Evolutionary conservation across 2,329 filamentous ascomycete genomes (phyloP), one percentile per base, ranked within the genome.

Genomic region (Epichloe baconii): DNA sequence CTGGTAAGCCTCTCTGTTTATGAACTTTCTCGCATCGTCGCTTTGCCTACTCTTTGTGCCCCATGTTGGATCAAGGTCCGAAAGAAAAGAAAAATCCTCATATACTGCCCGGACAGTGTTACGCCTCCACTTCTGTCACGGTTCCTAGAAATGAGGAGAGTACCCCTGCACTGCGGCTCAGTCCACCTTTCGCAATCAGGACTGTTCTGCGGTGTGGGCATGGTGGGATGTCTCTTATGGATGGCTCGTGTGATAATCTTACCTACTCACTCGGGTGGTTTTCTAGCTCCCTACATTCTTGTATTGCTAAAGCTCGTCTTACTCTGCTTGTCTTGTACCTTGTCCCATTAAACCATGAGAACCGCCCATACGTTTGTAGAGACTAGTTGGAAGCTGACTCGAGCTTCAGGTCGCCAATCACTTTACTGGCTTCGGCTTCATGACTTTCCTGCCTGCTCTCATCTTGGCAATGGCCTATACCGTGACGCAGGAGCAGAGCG

Each of bases 101-200:
- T 73, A 75, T 82, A 86, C 84, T 88, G 84, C 84, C 83, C 84
- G 84, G 78, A 80, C 83, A 86, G 83, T 75, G 74, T 64, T 63
- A 56, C 68, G 70, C 77, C 70, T 67, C 68, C 62, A 77, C 83
- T 80, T 74, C 83, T 86, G 83, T 83, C 77, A 74, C 83, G 84
- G 83, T 88, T 88, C 84, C 84, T 88, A 83, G 73, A 86, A 82
- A 70, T 74, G 84, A 88, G 84, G 76, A 88, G 83, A 88, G 79
- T 73, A 79, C 81, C 83, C 82, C 78, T 80, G 74, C 77, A 77
- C 74, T 74, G 75, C 66, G 60, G 63, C 59, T 66, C 70, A 71
- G 70, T 72, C 76, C 75, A 71, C 80, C 76, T 82, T 85, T 84
- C 82, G 80, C 80, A 82, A 72, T 50, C n/a, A 72, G 77, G 79